Base-by-base conservation (phyloP, 2,329 filamentous ascomycete species). In the Metarhizium brunneum region DNA sequence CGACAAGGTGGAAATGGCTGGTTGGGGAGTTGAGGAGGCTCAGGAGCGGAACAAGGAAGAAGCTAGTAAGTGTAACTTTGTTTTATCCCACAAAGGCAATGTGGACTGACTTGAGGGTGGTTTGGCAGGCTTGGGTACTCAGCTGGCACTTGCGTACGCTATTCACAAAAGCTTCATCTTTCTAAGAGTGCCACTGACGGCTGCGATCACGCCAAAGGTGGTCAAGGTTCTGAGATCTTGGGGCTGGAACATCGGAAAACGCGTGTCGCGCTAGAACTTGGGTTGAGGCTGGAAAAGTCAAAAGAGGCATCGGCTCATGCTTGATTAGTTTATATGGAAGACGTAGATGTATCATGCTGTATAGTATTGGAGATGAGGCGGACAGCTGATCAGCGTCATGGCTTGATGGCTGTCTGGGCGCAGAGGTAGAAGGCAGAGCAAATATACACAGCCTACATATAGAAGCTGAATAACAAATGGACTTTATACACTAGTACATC, bases 141-240 rank as follows among this genome's bases (percentile, higher is more conserved):
- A 96, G 68, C 76, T 99, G 35, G 91, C 90, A 16, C 80, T 99
- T 51, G 94, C 94, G 13, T 99, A 99, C 67, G 92, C 92, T 32
- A 90, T 99, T 57, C 94, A 99, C 78, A 99, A 99, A 75, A 95
- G 88, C 63, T 90, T 97, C 71, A 96, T 99, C 65, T 96, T 99
- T 71, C 71, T 97, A 61, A 84, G 94, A n/a, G 90, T 99, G 10
- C 94, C 94, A 8, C 74, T 97, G 60, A 94, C 94, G 1, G 91
- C 90, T 13, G 92, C 91, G 2, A 79, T 97, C 38, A 91, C 90
- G 8, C 94, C 94, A 1, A 96, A 95, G 72, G 86, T 97, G n/a
- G 94, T 96, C 65, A 95, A 90, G 72, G 82, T 85, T 13, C 76
- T 99, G 32, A 79, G 92, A 60, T 80, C 83, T 13, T 96, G 92